Conservation (phyloP, 495 filamentous ascomycete genomes). For the Daldinia decipiens region DNA sequence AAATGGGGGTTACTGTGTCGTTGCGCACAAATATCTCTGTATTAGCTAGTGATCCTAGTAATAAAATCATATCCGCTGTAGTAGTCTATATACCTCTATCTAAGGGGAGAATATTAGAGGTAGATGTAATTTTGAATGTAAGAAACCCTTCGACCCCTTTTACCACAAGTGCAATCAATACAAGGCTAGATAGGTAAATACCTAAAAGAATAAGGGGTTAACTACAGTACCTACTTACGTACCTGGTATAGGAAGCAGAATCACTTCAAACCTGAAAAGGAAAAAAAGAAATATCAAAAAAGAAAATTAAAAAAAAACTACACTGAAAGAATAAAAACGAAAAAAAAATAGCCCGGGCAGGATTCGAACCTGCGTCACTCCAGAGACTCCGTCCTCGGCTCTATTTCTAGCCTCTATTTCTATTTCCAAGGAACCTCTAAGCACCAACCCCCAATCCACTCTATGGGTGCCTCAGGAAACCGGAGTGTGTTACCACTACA, state of each 20-base stretch:
- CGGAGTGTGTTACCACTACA: constrained; percentile 3
- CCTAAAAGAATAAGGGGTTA: background rate
- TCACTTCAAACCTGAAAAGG: background rate
- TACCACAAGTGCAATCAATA: background rate
- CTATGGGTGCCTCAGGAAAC: background rate
- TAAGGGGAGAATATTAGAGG: too few species aligned
- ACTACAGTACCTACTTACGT: too few species aligned
- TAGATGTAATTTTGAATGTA: too few species aligned
- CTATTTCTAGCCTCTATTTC: constrained; percentile 2
- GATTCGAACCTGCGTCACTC: constrained; percentile 3
- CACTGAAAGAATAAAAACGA: background rate
- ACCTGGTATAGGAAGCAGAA: background rate
- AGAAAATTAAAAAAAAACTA: background rate
- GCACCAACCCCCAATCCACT: background rate
- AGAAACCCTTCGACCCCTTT: background rate
- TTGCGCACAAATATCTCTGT: background rate
- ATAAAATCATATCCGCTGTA: too few species aligned
- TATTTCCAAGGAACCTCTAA: constrained; percentile 1
- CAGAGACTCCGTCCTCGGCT: background rate
- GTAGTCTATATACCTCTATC: too few species aligned
- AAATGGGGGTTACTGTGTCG: background rate
- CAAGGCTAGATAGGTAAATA: background rate
- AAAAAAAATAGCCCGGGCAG: background rate
- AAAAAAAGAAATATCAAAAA: background rate
- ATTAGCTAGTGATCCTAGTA: too few species aligned